These are phyloP conservation scores for Agrocybe praecox DNA, from an alignment of 768 basidiomycete species.

Conservation along the genomic window DNA sequence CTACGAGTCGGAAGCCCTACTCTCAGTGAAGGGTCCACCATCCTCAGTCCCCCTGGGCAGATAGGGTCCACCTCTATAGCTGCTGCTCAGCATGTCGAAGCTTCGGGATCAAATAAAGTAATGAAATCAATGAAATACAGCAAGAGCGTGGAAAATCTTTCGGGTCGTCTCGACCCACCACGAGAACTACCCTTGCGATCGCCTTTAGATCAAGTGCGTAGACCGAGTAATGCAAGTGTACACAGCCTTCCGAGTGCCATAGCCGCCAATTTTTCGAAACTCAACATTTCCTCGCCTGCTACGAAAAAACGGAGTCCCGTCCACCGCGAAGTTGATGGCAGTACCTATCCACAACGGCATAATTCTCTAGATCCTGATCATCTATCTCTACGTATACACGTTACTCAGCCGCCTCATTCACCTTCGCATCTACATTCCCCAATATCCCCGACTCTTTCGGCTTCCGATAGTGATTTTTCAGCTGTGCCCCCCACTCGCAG, in stretches of 20 bases:
- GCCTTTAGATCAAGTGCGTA: conserved; percentile 24
- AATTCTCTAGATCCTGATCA: conserved; percentile 16
- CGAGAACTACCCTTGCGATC: conserved; percentile 30
- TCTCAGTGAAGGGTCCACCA: conserved; percentile 42
- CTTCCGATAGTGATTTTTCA: conserved; percentile 19
- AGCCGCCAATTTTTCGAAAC: conserved; percentile 7
- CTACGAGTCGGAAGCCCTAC: conserved; percentile 36
- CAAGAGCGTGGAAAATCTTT: conserved; percentile 33
- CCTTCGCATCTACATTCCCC: conserved; percentile 2
- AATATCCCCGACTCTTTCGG: conserved; percentile 10
- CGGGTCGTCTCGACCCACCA: conserved; percentile 27
- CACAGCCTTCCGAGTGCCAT: conserved; percentile 37
- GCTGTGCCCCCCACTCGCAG: conserved; percentile 35
- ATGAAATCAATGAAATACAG: conserved; percentile 53
- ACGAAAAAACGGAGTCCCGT: conserved; percentile 18
- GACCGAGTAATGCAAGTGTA: conserved; percentile 43
- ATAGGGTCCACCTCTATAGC: conserved; percentile 27
- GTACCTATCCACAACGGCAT: conserved; percentile 16
- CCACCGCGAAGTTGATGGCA: conserved; percentile 5
- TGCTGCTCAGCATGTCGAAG: conserved; percentile 34
- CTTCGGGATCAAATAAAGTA: conserved; percentile 38
- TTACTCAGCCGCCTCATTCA: conserved; percentile 6
- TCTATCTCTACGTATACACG: conserved; percentile 10
- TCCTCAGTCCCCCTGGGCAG: conserved; percentile 34
- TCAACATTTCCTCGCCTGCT: conserved; percentile 3